phyloP scores from a whole-genome alignment of 2,329 filamentous ascomycete species.

The Daldinia sp. region DNA sequence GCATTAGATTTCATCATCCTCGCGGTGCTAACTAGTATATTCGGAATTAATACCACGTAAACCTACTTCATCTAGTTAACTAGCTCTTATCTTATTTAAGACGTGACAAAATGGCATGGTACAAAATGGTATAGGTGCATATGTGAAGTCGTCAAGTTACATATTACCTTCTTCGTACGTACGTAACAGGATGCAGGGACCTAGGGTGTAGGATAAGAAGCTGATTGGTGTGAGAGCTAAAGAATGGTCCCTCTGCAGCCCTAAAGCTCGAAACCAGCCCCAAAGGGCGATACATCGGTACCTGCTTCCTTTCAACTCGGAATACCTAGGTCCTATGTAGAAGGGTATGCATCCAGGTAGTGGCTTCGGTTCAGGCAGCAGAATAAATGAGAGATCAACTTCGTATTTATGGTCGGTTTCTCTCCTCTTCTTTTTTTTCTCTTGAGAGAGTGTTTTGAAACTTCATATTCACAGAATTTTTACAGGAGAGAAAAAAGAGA shows the following conservation, averaged over 20 bases:
- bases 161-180: background rate
- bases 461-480: background rate
- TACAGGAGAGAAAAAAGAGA: background rate
- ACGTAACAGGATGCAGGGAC: too few relatives aligned
- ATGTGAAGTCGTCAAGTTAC: background rate
- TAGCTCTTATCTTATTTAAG: background rate
- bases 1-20: constrained; percentile 1
- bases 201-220: background rate
- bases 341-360: constrained; percentile 13
- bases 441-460: constrained; percentile 2
- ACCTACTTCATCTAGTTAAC: too few relatives aligned
- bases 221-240: constrained; percentile 17
- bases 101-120: background rate
- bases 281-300: constrained; percentile 14
- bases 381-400: constrained; percentile 41
- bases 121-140: constrained; percentile 3
- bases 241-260: constrained; percentile 4
- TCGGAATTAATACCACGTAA: background rate
- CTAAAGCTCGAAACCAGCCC: constrained; percentile 29
- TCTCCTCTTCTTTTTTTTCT: background rate
- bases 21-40: background rate
- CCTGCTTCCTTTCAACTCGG: constrained; percentile 17
- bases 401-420: background rate
- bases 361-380: constrained; percentile 44
- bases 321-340: background rate